Conservation (phyloP, 2,329 filamentous ascomycete species). For the Emergomyces pasteurianus region DNA sequence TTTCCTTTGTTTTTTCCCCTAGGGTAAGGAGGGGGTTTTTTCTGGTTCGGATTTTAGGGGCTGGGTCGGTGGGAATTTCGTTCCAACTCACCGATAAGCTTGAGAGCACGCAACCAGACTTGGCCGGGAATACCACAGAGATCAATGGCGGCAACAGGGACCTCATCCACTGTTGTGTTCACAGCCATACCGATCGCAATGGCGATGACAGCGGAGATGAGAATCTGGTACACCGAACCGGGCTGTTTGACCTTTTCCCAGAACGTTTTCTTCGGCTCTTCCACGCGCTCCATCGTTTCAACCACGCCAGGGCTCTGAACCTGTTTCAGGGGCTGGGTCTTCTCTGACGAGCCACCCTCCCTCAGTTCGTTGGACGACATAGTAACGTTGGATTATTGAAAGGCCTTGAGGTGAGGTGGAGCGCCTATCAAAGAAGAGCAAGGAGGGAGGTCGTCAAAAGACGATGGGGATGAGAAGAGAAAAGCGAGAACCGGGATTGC, state of each 20-base stretch:
- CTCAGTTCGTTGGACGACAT: background rate
- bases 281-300: background rate
- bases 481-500: background rate
- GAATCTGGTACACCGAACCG: constrained; percentile 40
- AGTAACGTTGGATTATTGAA: background rate
- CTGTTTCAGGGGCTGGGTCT: background rate
- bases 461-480: background rate
- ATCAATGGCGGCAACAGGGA: constrained; percentile 32
- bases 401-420: background rate
- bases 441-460: background rate
- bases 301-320: background rate
- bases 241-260: constrained; percentile 30
- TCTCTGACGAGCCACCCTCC: background rate
- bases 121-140: constrained; percentile 39
- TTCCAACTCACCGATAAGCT: constrained; percentile 33
- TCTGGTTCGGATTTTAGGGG: too few species aligned
- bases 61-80: too few species aligned
- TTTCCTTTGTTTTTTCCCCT: background rate
- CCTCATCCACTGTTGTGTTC: constrained; percentile 29
- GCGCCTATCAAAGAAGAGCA: background rate
- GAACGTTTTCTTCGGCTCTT: constrained; percentile 16
- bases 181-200: constrained; percentile 40
- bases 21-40: too few species aligned
- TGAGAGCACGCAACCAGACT: constrained; percentile 40
- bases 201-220: constrained; percentile 37